phyloP scores from a whole-genome alignment of 306 rosid genomes.

The Casuarina cunninghamiana region DNA sequence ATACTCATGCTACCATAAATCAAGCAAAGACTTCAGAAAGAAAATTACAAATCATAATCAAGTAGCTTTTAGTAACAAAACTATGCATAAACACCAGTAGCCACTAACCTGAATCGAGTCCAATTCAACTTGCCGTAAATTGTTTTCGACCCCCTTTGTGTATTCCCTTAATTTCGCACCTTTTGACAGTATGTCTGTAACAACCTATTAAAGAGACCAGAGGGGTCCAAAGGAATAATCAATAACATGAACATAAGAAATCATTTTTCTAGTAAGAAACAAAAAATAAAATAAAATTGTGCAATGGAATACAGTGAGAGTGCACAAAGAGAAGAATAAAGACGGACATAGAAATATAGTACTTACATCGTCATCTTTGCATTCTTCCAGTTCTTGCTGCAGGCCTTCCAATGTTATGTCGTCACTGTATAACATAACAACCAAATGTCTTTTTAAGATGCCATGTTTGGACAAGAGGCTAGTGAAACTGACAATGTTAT shows the following conservation, averaged over 20 bases:
- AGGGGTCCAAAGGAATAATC: neutral
- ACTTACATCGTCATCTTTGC: slow-evolving; percentile 76
- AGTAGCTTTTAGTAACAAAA: neutral
- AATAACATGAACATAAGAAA: neutral
- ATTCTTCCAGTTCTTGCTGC: slow-evolving; percentile 90
- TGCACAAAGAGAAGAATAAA: neutral
- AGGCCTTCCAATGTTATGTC: slow-evolving; percentile 89
- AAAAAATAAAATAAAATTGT: neutral
- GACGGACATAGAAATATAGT: neutral
- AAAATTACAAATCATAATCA: slow-evolving; percentile 14
- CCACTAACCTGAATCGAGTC: slow-evolving; percentile 89
- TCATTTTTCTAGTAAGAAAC: neutral
- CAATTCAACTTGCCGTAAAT: slow-evolving; percentile 90
- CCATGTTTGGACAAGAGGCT: neutral
- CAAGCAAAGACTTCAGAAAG: slow-evolving; percentile 17
- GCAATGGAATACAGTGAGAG: neutral
- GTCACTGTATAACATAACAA: slow-evolving; percentile 48
- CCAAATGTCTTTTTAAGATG: slow-evolving; percentile 1
- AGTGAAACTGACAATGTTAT: neutral
- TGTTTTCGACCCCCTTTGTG: slow-evolving; percentile 90
- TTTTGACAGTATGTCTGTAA: slow-evolving; percentile 79
- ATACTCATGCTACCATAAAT: slow-evolving; percentile 5
- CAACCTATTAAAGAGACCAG: slow-evolving; percentile 56
- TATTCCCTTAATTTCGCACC: slow-evolving; percentile 87
- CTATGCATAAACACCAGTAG: slow-evolving; percentile 1